Conservation (phyloP, 148 eudicot genomes). For the Cornus florida region DNA sequence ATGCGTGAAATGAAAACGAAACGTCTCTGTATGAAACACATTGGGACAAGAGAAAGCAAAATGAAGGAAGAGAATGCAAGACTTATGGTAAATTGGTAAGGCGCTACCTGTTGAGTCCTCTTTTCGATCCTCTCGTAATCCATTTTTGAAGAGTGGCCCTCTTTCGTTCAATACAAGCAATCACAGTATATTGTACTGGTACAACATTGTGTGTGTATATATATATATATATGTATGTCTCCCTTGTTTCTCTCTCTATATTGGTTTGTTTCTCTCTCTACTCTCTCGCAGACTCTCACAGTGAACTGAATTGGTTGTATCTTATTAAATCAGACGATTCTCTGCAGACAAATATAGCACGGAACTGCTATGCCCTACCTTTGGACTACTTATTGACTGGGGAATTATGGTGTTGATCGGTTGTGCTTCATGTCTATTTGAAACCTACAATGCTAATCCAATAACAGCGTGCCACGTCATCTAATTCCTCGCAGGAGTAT, state of each 20-base stretch:
- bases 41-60: slow-evolving; percentile 12
- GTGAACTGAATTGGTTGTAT: neutral
- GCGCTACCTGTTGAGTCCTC: slow-evolving; percentile 5
- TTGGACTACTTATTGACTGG: neutral
- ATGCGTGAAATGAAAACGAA: slow-evolving; percentile 6
- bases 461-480: too few species aligned
- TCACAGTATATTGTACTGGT: neutral
- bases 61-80: too few species aligned
- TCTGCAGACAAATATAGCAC: neutral
- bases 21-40: slow-evolving; percentile 4
- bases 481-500: too few species aligned
- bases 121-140: slow-evolving; percentile 29
- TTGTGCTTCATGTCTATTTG: neutral
- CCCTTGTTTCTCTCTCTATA: neutral
- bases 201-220: neutral
- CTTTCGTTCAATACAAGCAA: slow-evolving; percentile 7
- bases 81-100: too few species aligned
- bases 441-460: neutral
- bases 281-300: too few species aligned
- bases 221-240: neutral
- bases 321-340: neutral
- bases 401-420: neutral
- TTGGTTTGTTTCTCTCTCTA: neutral
- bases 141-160: slow-evolving; percentile 11
- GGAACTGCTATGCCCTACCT: neutral